Conservation (phyloP, 495 filamentous ascomycete species). For the Hypoxylon fragiforme region DNA sequence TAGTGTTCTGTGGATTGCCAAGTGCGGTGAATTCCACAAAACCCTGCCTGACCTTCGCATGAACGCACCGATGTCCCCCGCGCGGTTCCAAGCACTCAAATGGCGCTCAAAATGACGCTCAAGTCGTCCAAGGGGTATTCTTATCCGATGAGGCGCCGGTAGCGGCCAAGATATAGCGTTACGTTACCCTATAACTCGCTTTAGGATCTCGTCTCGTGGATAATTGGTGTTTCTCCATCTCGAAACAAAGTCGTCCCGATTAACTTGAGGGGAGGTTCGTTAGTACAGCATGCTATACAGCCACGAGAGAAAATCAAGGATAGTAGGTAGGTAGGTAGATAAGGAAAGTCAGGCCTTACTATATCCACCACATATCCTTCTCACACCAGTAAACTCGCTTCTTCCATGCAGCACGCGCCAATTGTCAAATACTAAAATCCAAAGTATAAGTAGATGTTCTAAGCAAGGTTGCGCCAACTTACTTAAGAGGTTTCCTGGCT, state of each 20-base stretch:
- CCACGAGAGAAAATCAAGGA: not conserved
- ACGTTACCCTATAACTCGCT: constrained; percentile 41
- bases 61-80: not conserved
- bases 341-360: constrained; percentile 64
- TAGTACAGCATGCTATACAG: constrained; percentile 4
- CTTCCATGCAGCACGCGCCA: constrained; percentile 92
- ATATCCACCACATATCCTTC: constrained; percentile 88
- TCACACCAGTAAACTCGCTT: constrained; percentile 74
- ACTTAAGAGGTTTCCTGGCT: constrained; percentile 79
- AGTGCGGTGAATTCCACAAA: not conserved
- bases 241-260: constrained; percentile 84
- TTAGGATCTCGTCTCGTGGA: constrained; percentile 54
- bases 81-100: constrained; percentile 3
- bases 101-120: no score
- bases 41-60: not conserved
- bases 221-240: constrained; percentile 72
- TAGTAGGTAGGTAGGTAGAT: not conserved
- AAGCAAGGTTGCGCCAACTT: constrained; percentile 34
- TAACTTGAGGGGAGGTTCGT: constrained; percentile 58
- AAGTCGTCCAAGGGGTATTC: constrained; percentile 20
- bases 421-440: constrained; percentile 79
- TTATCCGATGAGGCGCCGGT: constrained; percentile 20
- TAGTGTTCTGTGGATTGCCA: constrained; percentile 15
- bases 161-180: constrained; percentile 5
- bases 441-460: constrained; percentile 9